These are phyloP conservation scores for Tanacetum coccineum DNA, from an alignment of 129 eudicot species.

Conservation along the genomic window DNA sequence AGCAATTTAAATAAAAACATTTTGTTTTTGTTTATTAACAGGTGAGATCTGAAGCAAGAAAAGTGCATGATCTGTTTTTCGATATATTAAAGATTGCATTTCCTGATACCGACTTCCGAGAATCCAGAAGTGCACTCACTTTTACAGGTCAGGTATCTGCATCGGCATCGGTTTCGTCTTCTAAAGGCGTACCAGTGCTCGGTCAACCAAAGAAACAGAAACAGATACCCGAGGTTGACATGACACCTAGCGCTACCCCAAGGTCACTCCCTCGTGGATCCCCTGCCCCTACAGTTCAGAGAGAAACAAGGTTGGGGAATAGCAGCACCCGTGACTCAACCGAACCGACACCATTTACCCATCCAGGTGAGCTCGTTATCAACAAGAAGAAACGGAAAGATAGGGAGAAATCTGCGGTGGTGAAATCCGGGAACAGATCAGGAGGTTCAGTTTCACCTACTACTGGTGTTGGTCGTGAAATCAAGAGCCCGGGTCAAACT, in stretches of 20 bases:
- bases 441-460: constrained; percentile 60
- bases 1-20: neutral
- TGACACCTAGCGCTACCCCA: constrained; percentile 44
- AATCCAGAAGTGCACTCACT: constrained; percentile 68
- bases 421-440: constrained; percentile 46
- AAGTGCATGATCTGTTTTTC: constrained; percentile 88
- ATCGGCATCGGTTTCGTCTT: constrained; percentile 37
- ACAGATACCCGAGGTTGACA: constrained; percentile 27
- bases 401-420: constrained; percentile 54
- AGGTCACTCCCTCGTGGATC: constrained; percentile 55
- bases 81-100: constrained; percentile 71
- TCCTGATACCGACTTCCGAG: constrained; percentile 76
- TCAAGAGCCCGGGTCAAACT: constrained; percentile 60
- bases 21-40: constrained; percentile 21
- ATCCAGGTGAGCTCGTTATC: constrained; percentile 93
- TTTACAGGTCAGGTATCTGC: constrained; percentile 51
- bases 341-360: constrained; percentile 46
- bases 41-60: constrained; percentile 90
- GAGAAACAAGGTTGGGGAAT: constrained; percentile 60
- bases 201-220: constrained; percentile 54
- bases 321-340: constrained; percentile 30
- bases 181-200: constrained; percentile 34
- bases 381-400: constrained; percentile 95
- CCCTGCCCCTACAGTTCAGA: constrained; percentile 21
- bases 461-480: constrained; percentile 33